Percentiles rank a stretch among this genome's conserved stretches.
Conservation (phyloP, 805 yeast species). For the Komagataella phaffii region DNA sequence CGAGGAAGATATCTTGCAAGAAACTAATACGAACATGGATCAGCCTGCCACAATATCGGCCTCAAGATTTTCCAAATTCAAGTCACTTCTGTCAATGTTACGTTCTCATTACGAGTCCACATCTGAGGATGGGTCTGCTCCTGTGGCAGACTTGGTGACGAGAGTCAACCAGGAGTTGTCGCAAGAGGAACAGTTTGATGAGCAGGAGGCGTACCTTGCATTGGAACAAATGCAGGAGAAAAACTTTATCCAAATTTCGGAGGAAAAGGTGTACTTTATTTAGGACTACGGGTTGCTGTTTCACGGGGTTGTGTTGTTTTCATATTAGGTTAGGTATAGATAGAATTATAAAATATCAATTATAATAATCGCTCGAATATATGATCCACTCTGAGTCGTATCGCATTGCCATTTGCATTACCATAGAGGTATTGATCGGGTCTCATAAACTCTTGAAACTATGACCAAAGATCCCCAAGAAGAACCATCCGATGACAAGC, state of each 20-base stretch:
- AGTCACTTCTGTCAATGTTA: slow-evolving; percentile 30
- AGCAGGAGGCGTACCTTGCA: slow-evolving; percentile 30
- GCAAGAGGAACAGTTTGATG: slow-evolving; percentile 33
- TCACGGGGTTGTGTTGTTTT: neutral
- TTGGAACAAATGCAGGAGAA: slow-evolving; percentile 25
- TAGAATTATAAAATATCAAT: neutral
- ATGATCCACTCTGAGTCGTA: neutral
- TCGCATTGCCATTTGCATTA: neutral
- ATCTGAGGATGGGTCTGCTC: slow-evolving; percentile 17
- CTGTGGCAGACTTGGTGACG: slow-evolving; percentile 5
- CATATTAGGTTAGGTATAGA: neutral
- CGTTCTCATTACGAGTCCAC: slow-evolving; percentile 16
- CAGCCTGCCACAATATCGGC: slow-evolving; percentile 28
- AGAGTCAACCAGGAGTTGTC: slow-evolving; percentile 14
- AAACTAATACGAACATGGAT: slow-evolving; percentile 7
- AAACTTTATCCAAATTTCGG: slow-evolving; percentile 34
- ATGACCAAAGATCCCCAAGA: neutral
- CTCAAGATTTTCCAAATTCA: slow-evolving; percentile 32
- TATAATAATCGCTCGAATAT: neutral
- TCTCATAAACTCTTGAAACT: neutral
- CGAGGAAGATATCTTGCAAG: slow-evolving; percentile 6
- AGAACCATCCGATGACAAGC: slow-evolving; percentile 10
- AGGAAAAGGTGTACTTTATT: slow-evolving; percentile 22
- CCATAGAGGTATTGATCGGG: neutral
- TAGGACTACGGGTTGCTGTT: neutral